Base-by-base conservation (phyloP, 2,329 filamentous ascomycete genomes). In the Aspergillus neotritici region DNA sequence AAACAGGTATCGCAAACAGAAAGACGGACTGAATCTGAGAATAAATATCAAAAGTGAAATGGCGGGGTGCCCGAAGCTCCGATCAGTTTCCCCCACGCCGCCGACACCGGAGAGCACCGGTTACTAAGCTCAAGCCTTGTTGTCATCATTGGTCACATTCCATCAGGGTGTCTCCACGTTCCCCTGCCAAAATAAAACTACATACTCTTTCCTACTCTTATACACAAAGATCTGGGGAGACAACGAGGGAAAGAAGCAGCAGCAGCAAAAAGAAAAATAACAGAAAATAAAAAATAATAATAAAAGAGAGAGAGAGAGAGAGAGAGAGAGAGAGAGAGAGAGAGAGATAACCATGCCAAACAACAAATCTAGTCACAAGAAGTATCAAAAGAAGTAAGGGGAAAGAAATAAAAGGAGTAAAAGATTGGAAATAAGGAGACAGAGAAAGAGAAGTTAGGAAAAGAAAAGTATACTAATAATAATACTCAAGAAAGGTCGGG, bases 91-190 rank as follows among this genome's bases (percentile, higher is more conserved):
- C 51, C 54, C 54, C 53, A 47, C 46, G 53, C 48, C 54, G 53
- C 56, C 56, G 56, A 58, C 53, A 57, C 53, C 56, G 56, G 56
- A 57, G 52, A 32, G 33, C 31, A 11, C 31, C 25, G 28, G 32
- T 43, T 31, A 47, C 41, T 50, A 40, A 43, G 34, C 30, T 28
- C n/a, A 38, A 31, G 25, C 29, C 28, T 13, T 41, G 29, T 39
- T 35, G 3, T 25, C 21, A 25, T 25, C 21, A 25, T 25, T 25
- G 21, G 21, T 25, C 21, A 25, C 21, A 25, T 25, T 25, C 5
- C 21, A 25, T 25, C 21, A 25, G 21, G 21, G 21, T 8, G 21
- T 25, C 21, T 21, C 21, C 21, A 25, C 21, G 21, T 9, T 9
- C 21, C 7, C 21, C 21, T 25, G 21, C 21, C 21, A 8, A 25